These are phyloP conservation scores for Rhamnella rubrinervis DNA, from an alignment of 331 rosid species.

Conservation along the genomic window DNA sequence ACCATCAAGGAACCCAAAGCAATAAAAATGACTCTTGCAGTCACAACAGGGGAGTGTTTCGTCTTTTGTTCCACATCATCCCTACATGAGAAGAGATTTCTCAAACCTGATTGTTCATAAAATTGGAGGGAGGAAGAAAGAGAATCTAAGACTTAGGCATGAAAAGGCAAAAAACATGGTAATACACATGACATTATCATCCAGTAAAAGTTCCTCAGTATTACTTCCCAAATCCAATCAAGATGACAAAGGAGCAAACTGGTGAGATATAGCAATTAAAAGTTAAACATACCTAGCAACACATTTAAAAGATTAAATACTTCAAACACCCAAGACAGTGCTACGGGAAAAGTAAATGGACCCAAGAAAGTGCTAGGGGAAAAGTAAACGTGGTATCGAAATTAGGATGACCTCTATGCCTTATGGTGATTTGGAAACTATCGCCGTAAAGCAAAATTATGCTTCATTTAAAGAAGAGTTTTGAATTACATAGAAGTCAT, in stretches of 20 bases:
- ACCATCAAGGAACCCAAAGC: slow-evolving; percentile 68
- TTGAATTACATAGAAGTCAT: not conserved
- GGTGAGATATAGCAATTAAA: not conserved
- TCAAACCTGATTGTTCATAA: slow-evolving; percentile 16
- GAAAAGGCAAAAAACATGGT: too few species aligned
- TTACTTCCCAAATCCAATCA: not conserved
- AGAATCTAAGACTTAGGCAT: not conserved
- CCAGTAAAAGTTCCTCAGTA: not conserved
- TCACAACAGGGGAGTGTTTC: slow-evolving; percentile 33
- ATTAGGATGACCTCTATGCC: too few species aligned
- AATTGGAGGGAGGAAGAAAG: slow-evolving; percentile 7
- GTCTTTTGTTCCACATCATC: slow-evolving; percentile 31
- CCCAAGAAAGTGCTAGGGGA: too few species aligned
- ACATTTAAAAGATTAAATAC: too few species aligned
- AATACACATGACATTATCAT: not conserved
- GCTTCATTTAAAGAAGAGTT: too few species aligned
- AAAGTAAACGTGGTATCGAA: too few species aligned
- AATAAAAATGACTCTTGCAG: slow-evolving; percentile 52
- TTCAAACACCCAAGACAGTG: too few species aligned
- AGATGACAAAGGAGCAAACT: not conserved
- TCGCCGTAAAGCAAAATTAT: too few species aligned
- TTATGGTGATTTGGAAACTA: too few species aligned
- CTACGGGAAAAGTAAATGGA: too few species aligned
- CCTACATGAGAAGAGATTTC: slow-evolving; percentile 34
- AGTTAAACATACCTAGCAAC: too few species aligned